Conservation (phyloP, 2,329 filamentous ascomycete species). For the Chrysosporium keratinophilum region DNA sequence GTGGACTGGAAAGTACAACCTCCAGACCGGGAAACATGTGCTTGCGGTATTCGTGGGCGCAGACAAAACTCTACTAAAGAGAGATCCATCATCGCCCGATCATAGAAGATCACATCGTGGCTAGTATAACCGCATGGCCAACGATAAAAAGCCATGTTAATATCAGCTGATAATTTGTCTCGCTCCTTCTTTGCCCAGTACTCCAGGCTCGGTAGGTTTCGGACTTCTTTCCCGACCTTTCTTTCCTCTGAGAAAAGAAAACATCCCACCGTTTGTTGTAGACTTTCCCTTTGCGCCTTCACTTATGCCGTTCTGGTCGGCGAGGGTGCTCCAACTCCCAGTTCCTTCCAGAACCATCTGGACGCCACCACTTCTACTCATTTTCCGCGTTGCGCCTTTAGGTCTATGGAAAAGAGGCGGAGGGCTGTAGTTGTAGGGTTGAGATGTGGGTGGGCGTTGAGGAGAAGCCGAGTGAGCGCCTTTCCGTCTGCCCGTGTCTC, state of each 20-base stretch:
- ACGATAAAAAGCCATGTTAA: background rate
- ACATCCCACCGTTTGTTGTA: conserved; percentile 61
- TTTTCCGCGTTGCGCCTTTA: conserved; percentile 56
- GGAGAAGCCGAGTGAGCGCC: conserved; percentile 17
- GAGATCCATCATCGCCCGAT: no score
- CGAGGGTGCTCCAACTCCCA: conserved; percentile 84
- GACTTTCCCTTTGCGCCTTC: conserved; percentile 47
- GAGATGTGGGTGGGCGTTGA: conserved; percentile 18
- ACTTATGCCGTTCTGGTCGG: conserved; percentile 68
- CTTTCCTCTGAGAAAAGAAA: conserved; percentile 80
- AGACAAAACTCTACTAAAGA: no score
- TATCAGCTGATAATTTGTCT: conserved; percentile 58
- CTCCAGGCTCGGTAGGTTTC: conserved; percentile 85
- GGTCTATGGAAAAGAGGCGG: conserved; percentile 37
- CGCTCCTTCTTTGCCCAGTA: conserved; percentile 89
- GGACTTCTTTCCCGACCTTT: conserved; percentile 85
- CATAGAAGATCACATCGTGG: no score
- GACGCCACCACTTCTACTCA: conserved; percentile 70
- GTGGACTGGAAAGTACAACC: no score
- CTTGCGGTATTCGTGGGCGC: no score
- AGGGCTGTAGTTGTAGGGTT: conserved; percentile 26
- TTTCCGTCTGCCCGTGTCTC: conserved; percentile 14
- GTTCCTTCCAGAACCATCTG: conserved; percentile 84
- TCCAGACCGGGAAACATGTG: no score
- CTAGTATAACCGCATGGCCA: background rate